A percentile compares a stretch with the other conserved stretches of the same genome.
Conservation (phyloP, 768 basidiomycete genomes). For the Podaxis carcinomalis region DNA sequence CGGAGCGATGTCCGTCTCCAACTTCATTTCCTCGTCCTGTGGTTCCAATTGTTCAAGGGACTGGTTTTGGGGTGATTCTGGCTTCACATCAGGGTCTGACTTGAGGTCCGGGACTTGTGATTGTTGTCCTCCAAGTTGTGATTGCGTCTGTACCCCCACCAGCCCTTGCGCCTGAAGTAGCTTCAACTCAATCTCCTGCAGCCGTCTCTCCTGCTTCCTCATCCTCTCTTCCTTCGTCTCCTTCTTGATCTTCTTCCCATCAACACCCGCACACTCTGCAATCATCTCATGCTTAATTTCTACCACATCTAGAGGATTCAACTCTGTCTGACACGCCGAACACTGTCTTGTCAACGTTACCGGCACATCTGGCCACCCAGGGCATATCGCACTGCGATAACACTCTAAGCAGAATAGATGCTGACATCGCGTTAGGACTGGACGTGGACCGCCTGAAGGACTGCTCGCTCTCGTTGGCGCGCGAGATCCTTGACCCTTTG, state of each 20-base stretch:
- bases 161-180: not conserved
- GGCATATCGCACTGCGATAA: constrained; percentile 74
- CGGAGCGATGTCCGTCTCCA: constrained; percentile 1
- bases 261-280: constrained; percentile 25
- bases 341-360: constrained; percentile 61
- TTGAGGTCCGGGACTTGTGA: not conserved
- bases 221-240: constrained; percentile 31
- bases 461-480: constrained; percentile 71
- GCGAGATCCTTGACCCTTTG: constrained; percentile 53
- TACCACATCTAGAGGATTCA: constrained; percentile 71
- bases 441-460: constrained; percentile 51
- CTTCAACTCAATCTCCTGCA: constrained; percentile 40
- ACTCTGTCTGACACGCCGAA: constrained; percentile 68
- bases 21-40: constrained; percentile 1
- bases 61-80: not conserved
- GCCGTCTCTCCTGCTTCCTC: constrained; percentile 61
- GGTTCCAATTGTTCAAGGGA: not conserved
- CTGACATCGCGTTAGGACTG: constrained; percentile 87
- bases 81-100: not conserved
- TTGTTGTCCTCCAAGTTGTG: not conserved
- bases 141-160: not conserved
- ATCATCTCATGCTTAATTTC: constrained; percentile 68
- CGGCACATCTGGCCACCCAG: constrained; percentile 74
- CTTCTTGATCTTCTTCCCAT: constrained; percentile 40
- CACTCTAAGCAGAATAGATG: constrained; percentile 90